phyloP scores from a whole-genome alignment of 2,329 filamentous ascomycete genomes.

The Apiospora malaysiana region DNA sequence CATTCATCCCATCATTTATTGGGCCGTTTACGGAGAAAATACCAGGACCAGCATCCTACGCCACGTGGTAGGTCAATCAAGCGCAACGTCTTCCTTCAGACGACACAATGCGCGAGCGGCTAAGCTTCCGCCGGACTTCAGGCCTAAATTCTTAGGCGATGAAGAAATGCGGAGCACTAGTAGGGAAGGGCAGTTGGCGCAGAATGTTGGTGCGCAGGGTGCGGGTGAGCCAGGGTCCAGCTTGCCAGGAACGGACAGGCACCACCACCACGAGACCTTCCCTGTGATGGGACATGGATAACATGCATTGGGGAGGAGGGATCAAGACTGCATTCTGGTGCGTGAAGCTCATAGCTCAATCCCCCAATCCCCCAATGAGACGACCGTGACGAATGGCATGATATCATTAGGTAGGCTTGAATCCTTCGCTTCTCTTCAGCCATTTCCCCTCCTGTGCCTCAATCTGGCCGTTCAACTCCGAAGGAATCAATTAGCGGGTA shows the following conservation, averaged over 20 bases:
- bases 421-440: not conserved
- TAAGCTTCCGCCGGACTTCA: not conserved
- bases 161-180: not conserved
- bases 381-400: not conserved
- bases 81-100: slow-evolving; percentile 9
- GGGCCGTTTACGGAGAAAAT: too few relatives aligned
- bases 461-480: slow-evolving; percentile 1
- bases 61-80: not conserved
- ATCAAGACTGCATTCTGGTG: not conserved
- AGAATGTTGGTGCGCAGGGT: not conserved
- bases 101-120: not conserved
- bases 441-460: not conserved
- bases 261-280: not conserved
- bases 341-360: not conserved
- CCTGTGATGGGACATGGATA: slow-evolving; percentile 8
- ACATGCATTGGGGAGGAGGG: not conserved
- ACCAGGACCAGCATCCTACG: not conserved
- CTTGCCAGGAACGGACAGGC: too few relatives aligned
- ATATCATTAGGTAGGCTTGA: not conserved
- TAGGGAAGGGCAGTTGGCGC: not conserved
- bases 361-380: not conserved
- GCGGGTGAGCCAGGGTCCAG: not conserved
- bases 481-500: slow-evolving; percentile 5
- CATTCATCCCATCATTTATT: not conserved
- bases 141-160: not conserved